Conservation (phyloP, 768 basidiomycete genomes). For the Inosperma sp. region DNA sequence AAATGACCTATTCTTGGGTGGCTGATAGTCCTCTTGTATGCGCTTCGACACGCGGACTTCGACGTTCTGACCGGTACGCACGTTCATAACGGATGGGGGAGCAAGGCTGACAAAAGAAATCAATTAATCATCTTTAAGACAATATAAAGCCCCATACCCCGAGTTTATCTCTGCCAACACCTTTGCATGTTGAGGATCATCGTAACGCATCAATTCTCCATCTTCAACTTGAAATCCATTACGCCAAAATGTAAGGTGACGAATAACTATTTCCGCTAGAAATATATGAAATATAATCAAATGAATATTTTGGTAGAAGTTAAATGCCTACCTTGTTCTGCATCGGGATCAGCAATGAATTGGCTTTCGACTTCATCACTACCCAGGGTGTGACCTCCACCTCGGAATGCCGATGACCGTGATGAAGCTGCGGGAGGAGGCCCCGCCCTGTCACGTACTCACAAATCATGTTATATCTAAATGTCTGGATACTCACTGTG, state of each 20-base stretch:
- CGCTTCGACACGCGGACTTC: constrained; percentile 76
- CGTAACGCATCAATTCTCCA: constrained; percentile 79
- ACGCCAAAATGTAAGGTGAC: constrained; percentile 86
- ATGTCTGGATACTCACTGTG: constrained; percentile 50
- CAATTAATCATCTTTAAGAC: background rate
- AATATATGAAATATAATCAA: background rate
- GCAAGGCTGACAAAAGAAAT: constrained; percentile 50
- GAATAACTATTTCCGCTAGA: constrained; percentile 54
- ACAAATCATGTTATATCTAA: background rate
- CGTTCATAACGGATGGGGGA: constrained; percentile 71
- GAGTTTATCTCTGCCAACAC: constrained; percentile 72
- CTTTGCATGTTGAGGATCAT: constrained; percentile 66
- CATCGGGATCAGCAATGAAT: constrained; percentile 70
- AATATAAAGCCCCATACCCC: constrained; percentile 47
- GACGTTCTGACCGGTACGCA: constrained; percentile 73
- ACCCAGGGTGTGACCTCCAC: constrained; percentile 81
- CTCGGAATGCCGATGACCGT: constrained; percentile 44
- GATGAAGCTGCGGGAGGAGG: constrained; percentile 18
- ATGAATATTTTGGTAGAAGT: background rate
- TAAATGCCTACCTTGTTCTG: constrained; percentile 21
- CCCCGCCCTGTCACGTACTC: constrained; percentile 18
- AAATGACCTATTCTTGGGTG: no score
- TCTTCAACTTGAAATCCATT: constrained; percentile 92
- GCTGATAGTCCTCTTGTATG: constrained; percentile 63
- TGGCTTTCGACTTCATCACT: constrained; percentile 82